phyloP scores from a whole-genome alignment of 139 green algal genomes.

The Zygnema cylindricum region DNA sequence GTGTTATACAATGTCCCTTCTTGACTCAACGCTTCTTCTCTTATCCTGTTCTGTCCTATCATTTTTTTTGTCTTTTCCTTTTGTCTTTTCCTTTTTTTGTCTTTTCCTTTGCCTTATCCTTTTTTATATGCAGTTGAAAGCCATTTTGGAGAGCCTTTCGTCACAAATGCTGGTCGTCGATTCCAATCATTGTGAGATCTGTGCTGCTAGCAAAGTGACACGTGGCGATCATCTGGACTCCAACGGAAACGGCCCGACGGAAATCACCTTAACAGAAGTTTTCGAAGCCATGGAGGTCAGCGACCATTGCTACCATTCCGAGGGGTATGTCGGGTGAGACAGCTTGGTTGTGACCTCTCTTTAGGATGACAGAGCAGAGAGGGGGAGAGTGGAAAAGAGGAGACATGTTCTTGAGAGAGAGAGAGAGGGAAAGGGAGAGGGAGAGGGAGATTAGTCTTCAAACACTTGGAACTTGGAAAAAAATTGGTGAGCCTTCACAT shows the following conservation, averaged over 20 bases:
- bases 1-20: background rate
- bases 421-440: background rate
- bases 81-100: no score
- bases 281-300: slow-evolving; percentile 9
- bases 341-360: background rate
- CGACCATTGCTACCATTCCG: background rate
- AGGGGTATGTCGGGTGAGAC: background rate
- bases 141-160: background rate
- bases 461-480: background rate
- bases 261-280: background rate
- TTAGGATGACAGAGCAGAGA: no score
- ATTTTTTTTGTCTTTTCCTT: no score
- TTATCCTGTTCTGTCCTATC: no score
- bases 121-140: background rate
- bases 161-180: background rate
- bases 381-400: no score
- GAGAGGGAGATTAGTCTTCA: background rate
- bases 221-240: background rate
- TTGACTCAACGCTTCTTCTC: no score
- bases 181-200: background rate
- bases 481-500: background rate
- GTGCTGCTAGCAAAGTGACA: background rate
- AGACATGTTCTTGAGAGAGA: background rate
- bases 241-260: background rate
- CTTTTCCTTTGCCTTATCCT: no score